Evolutionary conservation across 2,329 filamentous ascomycete genomes (phyloP), one percentile per base, ranked within the genome.

Genomic region (Cryphonectria japonica): DNA sequence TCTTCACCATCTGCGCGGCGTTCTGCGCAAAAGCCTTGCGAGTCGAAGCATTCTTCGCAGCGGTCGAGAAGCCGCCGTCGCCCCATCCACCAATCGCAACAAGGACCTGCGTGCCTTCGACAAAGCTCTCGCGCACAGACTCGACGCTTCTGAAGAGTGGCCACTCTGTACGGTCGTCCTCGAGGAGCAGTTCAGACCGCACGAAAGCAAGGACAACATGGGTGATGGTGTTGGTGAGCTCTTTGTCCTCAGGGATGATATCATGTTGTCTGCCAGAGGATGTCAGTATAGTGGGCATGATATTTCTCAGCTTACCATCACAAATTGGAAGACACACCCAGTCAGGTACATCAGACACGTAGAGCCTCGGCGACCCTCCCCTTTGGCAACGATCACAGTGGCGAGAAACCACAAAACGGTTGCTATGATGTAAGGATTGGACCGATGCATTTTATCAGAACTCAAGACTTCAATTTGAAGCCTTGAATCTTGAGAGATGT

Each of bases 81-180:
- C 91, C 91, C 92, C 92, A 94, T 67, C 92, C 92, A 14, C 92
- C 92, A 73, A 94, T 88, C 29, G 92, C 91, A 52, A 94, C 85
- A 82, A 91, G 86, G 32, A 94, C 80, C 74, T 91, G 90, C 29
- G 90, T 89, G 37, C 82, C 83, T 0, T 79, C 71, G 8, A 79
- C 79, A 72, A 91, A 89, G 68, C 83, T 80, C 26, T 76, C 71
- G 5, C 88, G 86, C 19, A 85, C 82, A 16, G 82, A 77, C 3
- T 78, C 77, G 2, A 90, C 82, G 1, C 82, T 83, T 3, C 84
- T 86, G 75, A 89, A 90, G 7, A 91, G 78, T 0, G 86, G 84
- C 80, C 85, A 89, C 4, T 79, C 77, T 2, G 76, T 69, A 3
- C 77, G 73, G 1, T 80, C 80, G 4, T 80, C 77, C 3, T 78